These are phyloP conservation scores for Trichosporon sp. DNA, from an alignment of 1,284 basidiomycete species.

Conservation along the genomic window DNA sequence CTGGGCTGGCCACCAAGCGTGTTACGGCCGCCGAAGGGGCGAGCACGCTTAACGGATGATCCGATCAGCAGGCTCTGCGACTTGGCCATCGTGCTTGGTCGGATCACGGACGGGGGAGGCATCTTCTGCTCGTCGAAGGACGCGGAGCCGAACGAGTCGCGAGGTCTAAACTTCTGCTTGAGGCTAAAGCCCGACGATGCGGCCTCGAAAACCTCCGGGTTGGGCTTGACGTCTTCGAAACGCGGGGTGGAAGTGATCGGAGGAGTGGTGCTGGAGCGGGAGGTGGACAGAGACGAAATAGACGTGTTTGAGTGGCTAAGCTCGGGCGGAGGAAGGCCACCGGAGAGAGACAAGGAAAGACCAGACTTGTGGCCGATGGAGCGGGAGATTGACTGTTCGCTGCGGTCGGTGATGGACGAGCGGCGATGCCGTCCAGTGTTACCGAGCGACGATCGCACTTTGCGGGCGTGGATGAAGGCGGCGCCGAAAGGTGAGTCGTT, in stretches of 20 bases:
- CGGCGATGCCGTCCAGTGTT: conserved; percentile 12
- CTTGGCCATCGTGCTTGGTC: conserved; percentile 23
- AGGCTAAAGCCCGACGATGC: conserved; percentile 40
- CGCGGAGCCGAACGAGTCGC: conserved; percentile 54
- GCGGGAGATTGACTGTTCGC: conserved; percentile 44
- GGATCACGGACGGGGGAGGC: conserved; percentile 33
- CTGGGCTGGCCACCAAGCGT: conserved; percentile 27
- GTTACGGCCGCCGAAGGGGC: conserved; percentile 28
- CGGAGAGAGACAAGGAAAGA: conserved; percentile 46
- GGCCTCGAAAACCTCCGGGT: conserved; percentile 54
- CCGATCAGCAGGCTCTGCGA: conserved; percentile 20
- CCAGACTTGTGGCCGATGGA: conserved; percentile 56
- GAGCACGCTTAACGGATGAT: conserved; percentile 28
- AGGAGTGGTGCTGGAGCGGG: conserved; percentile 39
- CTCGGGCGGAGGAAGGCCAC: conserved; percentile 40
- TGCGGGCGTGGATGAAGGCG: conserved; percentile 28
- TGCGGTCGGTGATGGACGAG: conserved; percentile 22
- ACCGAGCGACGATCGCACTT: conserved; percentile 28
- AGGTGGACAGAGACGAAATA: conserved; percentile 47
- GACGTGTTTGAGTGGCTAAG: conserved; percentile 50
- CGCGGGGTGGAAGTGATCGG: conserved; percentile 42
- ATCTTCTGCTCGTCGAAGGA: conserved; percentile 29
- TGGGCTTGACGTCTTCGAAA: conserved; percentile 57
- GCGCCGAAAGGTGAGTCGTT: conserved; percentile 49
- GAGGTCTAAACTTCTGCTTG: conserved; percentile 54